Evolutionary conservation across 2,329 filamentous ascomycete species (phyloP).

Genomic region (Aureobasidium musti): DNA sequence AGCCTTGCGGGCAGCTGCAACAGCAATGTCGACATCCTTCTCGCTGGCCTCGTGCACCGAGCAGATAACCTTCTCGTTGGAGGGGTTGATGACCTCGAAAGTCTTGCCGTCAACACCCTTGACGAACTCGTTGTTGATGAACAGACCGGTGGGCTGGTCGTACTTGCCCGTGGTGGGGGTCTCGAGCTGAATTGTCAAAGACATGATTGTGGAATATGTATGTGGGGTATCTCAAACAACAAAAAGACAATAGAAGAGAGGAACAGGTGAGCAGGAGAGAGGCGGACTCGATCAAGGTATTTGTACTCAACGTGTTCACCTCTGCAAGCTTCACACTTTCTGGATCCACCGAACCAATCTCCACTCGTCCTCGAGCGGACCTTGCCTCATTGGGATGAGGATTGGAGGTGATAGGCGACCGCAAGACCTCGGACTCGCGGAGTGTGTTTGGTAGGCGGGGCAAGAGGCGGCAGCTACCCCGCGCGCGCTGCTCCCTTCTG

Average conservation of each 20-base stretch:
- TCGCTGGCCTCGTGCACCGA: slow-evolving; percentile 82
- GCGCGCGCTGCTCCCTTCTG: slow-evolving; percentile 24
- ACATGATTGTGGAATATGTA: slow-evolving; percentile 40
- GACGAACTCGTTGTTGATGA: slow-evolving; percentile 93
- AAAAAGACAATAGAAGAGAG: slow-evolving; percentile 22
- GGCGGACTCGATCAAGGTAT: slow-evolving; percentile 21
- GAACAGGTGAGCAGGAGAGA: neutral
- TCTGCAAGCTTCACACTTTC: slow-evolving; percentile 19
- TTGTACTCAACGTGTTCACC: slow-evolving; percentile 25
- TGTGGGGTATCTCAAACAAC: slow-evolving; percentile 34
- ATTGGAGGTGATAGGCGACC: slow-evolving; percentile 23
- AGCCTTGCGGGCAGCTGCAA: slow-evolving; percentile 80
- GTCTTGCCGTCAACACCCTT: slow-evolving; percentile 81
- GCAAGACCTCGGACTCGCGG: slow-evolving; percentile 26
- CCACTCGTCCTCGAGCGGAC: slow-evolving; percentile 25
- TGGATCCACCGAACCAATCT: slow-evolving; percentile 12
- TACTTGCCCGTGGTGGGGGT: slow-evolving; percentile 66
- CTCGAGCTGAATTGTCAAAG: slow-evolving; percentile 61
- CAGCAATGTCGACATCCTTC: slow-evolving; percentile 80
- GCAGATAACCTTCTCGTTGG: slow-evolving; percentile 80
- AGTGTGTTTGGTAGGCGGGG: slow-evolving; percentile 26
- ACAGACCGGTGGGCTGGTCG: slow-evolving; percentile 60
- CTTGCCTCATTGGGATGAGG: neutral
- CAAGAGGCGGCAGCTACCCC: slow-evolving; percentile 21
- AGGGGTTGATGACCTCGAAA: slow-evolving; percentile 89